A percentile compares a stretch with the other conserved stretches of the same genome.
Conservation (phyloP, 352 stramenopile species). For the Globisporangium nagaii region DNA sequence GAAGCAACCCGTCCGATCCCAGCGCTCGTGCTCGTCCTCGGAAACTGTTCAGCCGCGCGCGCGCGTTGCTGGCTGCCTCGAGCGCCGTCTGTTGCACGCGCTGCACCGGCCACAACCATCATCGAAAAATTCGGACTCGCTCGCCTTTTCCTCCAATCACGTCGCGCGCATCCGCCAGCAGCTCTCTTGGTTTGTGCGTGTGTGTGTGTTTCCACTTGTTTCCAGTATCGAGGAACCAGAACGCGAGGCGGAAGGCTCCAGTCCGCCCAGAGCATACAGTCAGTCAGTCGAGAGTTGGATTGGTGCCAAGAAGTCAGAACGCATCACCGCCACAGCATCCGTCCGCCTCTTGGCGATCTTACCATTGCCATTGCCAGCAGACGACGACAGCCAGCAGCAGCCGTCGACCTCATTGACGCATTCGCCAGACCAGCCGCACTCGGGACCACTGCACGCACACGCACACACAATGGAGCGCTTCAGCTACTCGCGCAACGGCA, state of each 20-base stretch:
- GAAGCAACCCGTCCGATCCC: too few relatives aligned
- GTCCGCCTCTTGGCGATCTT: constrained; percentile 8
- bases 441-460: neutral
- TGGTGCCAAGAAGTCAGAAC: neutral
- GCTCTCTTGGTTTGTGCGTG: constrained; percentile 1
- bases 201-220: too few relatives aligned
- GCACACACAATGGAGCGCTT: constrained; percentile 54
- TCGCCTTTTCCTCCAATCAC: neutral
- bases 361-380: neutral
- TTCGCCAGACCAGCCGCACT: neutral
- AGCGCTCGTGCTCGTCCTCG: too few relatives aligned
- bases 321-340: neutral
- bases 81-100: too few relatives aligned
- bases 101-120: neutral
- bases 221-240: constrained; percentile 3
- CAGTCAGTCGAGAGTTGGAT: neutral
- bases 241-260: neutral
- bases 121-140: neutral
- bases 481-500: constrained; percentile 78
- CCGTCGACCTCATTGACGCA: neutral
- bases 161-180: neutral
- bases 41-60: too few relatives aligned
- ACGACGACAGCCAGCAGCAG: neutral
- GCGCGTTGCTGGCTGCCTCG: too few relatives aligned
- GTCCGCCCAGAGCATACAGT: neutral